phyloP scores from a whole-genome alignment of 257 asterid species.

The Penstemon barbatus region DNA sequence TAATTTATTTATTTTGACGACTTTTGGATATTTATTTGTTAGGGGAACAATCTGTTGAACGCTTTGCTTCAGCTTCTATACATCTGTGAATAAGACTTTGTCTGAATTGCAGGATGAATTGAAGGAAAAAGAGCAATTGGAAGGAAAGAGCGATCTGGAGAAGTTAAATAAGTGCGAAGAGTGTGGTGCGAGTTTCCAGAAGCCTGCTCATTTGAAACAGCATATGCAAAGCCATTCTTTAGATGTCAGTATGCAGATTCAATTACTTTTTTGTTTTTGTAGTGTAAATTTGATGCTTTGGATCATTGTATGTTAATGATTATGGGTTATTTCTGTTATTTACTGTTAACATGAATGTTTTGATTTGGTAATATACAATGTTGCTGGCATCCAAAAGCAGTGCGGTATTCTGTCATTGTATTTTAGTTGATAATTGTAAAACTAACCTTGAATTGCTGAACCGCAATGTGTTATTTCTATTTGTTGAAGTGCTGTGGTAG shows the following conservation, averaged over 20 bases:
- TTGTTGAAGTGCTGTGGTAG: not conserved
- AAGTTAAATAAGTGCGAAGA: slow-evolving; percentile 57
- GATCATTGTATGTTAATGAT: not conserved
- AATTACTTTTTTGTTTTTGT: not conserved
- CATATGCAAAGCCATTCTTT: slow-evolving; percentile 88
- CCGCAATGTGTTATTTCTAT: not conserved
- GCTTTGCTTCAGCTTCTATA: not conserved
- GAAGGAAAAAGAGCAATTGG: slow-evolving; percentile 26
- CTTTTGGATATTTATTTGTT: not conserved
- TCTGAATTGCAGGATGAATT: slow-evolving; percentile 43
- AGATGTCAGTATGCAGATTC: slow-evolving; percentile 44
- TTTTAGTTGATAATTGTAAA: too few relatives aligned
- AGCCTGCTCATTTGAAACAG: slow-evolving; percentile 88
- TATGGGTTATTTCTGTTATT: not conserved
- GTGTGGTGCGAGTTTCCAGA: slow-evolving; percentile 67
- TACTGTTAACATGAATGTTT: too few relatives aligned
- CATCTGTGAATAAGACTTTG: not conserved
- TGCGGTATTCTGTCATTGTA: too few relatives aligned
- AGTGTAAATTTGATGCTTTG: not conserved
- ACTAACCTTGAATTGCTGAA: not conserved
- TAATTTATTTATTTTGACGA: not conserved
- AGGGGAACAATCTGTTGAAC: not conserved
- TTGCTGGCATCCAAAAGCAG: too few relatives aligned
- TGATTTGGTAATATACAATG: too few relatives aligned
- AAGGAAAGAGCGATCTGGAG: slow-evolving; percentile 28